Conservation (phyloP, 805 yeast species). For the Schwanniomyces sp. region DNA sequence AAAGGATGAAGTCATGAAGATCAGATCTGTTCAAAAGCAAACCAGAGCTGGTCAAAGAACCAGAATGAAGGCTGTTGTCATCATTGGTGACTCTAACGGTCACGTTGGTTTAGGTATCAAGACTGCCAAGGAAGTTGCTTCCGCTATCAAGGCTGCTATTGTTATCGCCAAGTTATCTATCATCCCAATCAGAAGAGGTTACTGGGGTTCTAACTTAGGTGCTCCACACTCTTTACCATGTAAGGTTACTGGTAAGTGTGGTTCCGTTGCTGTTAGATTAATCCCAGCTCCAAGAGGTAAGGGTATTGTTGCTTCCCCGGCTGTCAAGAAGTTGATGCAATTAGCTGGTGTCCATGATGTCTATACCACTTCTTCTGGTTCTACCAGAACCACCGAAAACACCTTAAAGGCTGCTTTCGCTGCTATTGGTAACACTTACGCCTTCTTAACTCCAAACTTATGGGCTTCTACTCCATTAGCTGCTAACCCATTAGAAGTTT, state of each 20-base stretch:
- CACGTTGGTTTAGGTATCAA: conserved; percentile 99
- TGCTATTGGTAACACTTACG: conserved; percentile 99
- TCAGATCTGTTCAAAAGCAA: conserved; percentile 99
- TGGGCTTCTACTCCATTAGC: conserved; percentile 86
- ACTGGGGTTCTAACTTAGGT: conserved; percentile 99
- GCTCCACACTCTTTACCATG: conserved; percentile 97
- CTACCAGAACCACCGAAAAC: conserved; percentile 99
- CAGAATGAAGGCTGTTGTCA: conserved; percentile 99
- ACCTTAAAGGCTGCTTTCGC: conserved; percentile 99
- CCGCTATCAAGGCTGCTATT: conserved; percentile 99
- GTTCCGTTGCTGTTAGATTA: conserved; percentile 97
- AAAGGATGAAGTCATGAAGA: conserved; percentile 99
- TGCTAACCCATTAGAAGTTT: conserved; percentile 93
- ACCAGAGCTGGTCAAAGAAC: conserved; percentile 99
- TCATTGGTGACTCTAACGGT: conserved; percentile 99
- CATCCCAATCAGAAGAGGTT: conserved; percentile 99
- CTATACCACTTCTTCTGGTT: conserved; percentile 97
- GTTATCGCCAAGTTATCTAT: conserved; percentile 97
- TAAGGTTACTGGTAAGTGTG: conserved; percentile 99
- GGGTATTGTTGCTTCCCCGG: conserved; percentile 99
- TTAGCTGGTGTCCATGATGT: conserved; percentile 99
- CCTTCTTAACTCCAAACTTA: conserved; percentile 99
- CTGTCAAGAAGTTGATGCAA: conserved; percentile 97
- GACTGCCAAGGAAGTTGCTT: conserved; percentile 99
- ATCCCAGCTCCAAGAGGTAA: conserved; percentile 99